These are phyloP conservation scores for Globisporangium mamillatum DNA, from an alignment of 352 stramenopile species.

Conservation along the genomic window DNA sequence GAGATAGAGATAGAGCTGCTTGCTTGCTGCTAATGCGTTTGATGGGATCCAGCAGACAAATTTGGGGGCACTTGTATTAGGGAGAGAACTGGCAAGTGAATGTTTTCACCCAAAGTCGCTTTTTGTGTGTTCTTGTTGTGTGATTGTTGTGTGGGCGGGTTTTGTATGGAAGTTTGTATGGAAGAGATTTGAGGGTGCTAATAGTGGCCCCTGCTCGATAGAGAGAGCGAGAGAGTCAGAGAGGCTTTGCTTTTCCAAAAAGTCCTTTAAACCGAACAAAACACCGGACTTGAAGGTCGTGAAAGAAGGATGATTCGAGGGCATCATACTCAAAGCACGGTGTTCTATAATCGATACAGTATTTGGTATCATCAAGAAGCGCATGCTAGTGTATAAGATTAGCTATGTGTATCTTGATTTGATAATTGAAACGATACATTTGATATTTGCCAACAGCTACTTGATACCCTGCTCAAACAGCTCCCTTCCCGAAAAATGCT, in stretches of 20 bases:
- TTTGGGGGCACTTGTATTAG: slow-evolving; percentile 11
- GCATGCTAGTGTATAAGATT: no score
- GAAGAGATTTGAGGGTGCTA: background rate
- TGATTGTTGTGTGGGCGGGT: background rate
- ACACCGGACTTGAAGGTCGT: slow-evolving; percentile 12
- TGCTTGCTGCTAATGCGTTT: background rate
- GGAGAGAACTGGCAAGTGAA: background rate
- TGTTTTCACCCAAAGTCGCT: slow-evolving; percentile 10
- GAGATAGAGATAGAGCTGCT: background rate
- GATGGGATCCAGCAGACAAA: slow-evolving; percentile 10
- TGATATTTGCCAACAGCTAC: no score
- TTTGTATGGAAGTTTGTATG: slow-evolving; percentile 14
- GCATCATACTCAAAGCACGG: no score
- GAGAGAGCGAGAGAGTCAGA: slow-evolving; percentile 11
- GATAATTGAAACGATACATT: no score
- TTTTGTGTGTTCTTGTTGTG: slow-evolving; percentile 1
- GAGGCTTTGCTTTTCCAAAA: background rate
- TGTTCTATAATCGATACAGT: no score
- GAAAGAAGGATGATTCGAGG: background rate
- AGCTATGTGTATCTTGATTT: no score
- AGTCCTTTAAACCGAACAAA: slow-evolving; percentile 3
- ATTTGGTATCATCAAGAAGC: no score
- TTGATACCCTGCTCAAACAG: background rate
- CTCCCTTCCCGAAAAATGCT: background rate
- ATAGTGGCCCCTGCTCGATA: slow-evolving; percentile 10